Base-by-base conservation (phyloP, 352 stramenopile species). In the Globisporangium radiosum region DNA sequence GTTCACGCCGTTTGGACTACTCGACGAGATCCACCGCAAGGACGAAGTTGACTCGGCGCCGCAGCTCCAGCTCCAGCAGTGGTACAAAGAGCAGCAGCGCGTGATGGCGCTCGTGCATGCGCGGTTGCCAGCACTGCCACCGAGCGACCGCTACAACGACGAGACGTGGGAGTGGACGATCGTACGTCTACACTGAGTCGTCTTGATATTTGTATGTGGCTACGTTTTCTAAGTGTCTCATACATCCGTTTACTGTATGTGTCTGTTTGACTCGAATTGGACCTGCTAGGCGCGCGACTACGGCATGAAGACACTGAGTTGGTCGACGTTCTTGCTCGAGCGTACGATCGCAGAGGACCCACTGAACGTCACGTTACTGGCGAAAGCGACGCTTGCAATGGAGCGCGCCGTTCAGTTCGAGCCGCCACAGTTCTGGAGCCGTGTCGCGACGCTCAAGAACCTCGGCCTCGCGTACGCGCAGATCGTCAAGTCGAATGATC, bases 101-200 rank as follows among this genome's bases (percentile, higher is more conserved):
- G 70, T 75, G 7, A 69, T 69, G 54, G 43, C 54, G 33, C 66
- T 75, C 15, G 75, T 94, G 4, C 60, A 62, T 3, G 65, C 74
- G 7, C 65, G 75, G 3, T 54, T 85, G 33, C 54, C 70, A 8
- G 63, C 52, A 8, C 63, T 96, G 14, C 71, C 83, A 7, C 71
- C 76, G n/a, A 65, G 62, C n/a, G 47, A 68, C 7, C 85, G 88
- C n/a, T 97, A 97, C 73, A 72, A 82, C 37, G 69, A 88, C 59
- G 76, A 92, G 49, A 97, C 92, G 5, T 98, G 93, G 93, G 93
- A 98, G 61, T 97, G 85, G 81, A 98, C 93, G 0, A 91, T 97
- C 40, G 72, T 85, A 59, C 63, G 84, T 66, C 43, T 17, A 3
- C n/a, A 11, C 33, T 39, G 8, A 39, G 9, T 45, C 59, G 7